These are phyloP conservation scores for Kwoniella dejecticola DNA, from an alignment of 768 basidiomycete genomes.

Conservation along the genomic window DNA sequence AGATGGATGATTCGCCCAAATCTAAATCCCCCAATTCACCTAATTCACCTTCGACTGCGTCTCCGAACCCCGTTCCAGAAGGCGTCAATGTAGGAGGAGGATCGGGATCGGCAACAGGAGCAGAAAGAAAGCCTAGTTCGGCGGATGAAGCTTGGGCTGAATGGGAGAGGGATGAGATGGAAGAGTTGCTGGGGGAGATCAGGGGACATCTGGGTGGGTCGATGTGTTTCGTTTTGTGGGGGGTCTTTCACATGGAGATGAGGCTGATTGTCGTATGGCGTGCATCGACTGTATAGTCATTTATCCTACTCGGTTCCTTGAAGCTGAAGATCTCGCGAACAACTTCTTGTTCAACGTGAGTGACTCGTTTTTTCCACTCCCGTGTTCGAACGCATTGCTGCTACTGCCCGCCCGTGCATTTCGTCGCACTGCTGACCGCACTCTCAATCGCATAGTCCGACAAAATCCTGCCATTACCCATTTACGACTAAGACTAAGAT, in stretches of 20 bases:
- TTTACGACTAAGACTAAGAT: constrained; percentile 54
- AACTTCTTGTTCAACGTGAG: constrained; percentile 84
- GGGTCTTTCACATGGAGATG: neutral
- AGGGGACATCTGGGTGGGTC: constrained; percentile 82
- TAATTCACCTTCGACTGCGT: neutral
- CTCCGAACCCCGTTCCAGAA: no score
- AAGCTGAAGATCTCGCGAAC: constrained; percentile 86
- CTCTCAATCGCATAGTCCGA: constrained; percentile 66
- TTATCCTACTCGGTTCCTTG: constrained; percentile 81
- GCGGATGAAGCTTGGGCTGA: constrained; percentile 74
- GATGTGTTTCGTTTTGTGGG: neutral
- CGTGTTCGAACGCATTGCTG: neutral
- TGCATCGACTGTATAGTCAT: constrained; percentile 63
- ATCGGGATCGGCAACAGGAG: no score
- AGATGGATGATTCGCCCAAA: neutral
- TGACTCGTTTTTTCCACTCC: neutral
- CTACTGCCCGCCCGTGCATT: no score
- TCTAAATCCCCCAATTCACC: no score
- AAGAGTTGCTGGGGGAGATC: constrained; percentile 70
- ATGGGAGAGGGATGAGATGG: constrained; percentile 88
- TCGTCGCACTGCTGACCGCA: no score
- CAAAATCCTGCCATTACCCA: constrained; percentile 55
- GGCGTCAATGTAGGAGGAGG: no score
- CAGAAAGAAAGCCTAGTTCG: constrained; percentile 36
- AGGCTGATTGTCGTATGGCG: constrained; percentile 8